Percentiles rank a stretch among this genome's conserved stretches.
Conservation (phyloP, 768 basidiomycete species). For the Exsudoporus frostii region DNA sequence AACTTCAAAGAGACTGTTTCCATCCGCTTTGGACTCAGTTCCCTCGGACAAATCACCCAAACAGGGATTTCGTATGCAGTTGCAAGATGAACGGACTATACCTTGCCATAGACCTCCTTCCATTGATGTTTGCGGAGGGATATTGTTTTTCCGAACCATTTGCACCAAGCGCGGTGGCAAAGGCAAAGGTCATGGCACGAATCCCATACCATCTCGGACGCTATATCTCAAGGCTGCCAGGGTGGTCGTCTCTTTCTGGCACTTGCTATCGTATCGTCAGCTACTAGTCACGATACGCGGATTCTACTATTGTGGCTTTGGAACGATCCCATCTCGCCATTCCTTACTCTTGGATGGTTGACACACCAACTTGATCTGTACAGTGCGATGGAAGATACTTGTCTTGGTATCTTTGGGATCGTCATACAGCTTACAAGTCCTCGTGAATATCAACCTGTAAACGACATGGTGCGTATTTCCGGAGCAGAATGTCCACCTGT, state of each 20-base stretch:
- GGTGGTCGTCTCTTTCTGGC: not conserved
- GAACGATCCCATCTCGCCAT: slow-evolving; percentile 2
- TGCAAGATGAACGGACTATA: not conserved
- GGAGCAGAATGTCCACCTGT: not conserved
- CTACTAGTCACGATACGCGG: slow-evolving; percentile 15
- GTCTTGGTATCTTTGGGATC: slow-evolving; percentile 3
- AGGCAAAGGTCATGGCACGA: not conserved
- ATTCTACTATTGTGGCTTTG: not conserved
- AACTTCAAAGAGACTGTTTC: not conserved
- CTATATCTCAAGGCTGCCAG: not conserved
- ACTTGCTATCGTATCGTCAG: not conserved
- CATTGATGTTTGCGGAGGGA: not conserved
- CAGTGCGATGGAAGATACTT: not conserved
- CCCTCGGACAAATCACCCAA: no score
- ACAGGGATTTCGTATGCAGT: not conserved
- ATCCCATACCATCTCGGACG: not conserved
- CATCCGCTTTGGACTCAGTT: not conserved
- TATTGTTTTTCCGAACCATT: not conserved
- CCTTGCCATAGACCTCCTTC: not conserved
- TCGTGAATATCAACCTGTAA: not conserved
- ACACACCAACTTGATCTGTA: not conserved
- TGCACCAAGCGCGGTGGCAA: not conserved
- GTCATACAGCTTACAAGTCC: slow-evolving; percentile 6
- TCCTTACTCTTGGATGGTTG: not conserved
- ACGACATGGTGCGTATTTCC: not conserved